These are phyloP conservation scores for Paraphaeosphaeria minitans DNA, from an alignment of 2,329 filamentous ascomycete species.

Conservation along the genomic window DNA sequence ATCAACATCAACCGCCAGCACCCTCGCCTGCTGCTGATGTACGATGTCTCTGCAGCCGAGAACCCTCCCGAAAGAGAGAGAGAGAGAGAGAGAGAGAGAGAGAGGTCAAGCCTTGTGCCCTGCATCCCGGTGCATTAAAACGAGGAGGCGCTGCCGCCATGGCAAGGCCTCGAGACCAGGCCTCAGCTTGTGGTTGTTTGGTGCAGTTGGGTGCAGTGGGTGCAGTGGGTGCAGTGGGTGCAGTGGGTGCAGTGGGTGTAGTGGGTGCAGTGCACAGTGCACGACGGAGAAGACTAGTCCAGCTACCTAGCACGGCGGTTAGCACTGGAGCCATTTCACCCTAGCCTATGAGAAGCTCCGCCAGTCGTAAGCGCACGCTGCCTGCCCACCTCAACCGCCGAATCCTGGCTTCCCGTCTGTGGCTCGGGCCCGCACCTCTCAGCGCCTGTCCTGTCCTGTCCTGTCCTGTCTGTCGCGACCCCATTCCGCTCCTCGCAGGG, in stretches of 20 bases:
- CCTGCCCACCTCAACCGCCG: slow-evolving; percentile 9
- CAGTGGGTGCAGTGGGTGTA: too few species aligned
- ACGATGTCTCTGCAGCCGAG: neutral
- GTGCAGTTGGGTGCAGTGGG: too few species aligned
- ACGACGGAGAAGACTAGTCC: too few species aligned
- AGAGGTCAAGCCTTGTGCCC: neutral
- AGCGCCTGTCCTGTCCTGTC: slow-evolving; percentile 28
- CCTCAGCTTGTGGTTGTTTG: slow-evolving; percentile 23
- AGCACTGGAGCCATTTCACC: slow-evolving; percentile 17
- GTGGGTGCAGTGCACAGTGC: too few species aligned
- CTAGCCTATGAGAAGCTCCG: slow-evolving; percentile 34
- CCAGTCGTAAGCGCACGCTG: slow-evolving; percentile 19
- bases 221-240: too few species aligned
- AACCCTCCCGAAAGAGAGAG: too few species aligned
- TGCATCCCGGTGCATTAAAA: slow-evolving; percentile 8
- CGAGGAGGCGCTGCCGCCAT: slow-evolving; percentile 15
- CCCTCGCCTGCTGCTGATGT: neutral
- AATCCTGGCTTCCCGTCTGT: slow-evolving; percentile 25
- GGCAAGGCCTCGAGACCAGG: slow-evolving; percentile 15
- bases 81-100: neutral
- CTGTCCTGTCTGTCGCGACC: slow-evolving; percentile 18
- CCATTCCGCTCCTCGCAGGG: slow-evolving; percentile 2
- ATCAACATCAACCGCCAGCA: neutral
- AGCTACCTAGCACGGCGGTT: slow-evolving; percentile 32
- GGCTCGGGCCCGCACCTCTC: too few species aligned